Evolutionary conservation across 805 yeast species (phyloP), one percentile per base, ranked within the genome.

Genomic region (Candida maris): DNA sequence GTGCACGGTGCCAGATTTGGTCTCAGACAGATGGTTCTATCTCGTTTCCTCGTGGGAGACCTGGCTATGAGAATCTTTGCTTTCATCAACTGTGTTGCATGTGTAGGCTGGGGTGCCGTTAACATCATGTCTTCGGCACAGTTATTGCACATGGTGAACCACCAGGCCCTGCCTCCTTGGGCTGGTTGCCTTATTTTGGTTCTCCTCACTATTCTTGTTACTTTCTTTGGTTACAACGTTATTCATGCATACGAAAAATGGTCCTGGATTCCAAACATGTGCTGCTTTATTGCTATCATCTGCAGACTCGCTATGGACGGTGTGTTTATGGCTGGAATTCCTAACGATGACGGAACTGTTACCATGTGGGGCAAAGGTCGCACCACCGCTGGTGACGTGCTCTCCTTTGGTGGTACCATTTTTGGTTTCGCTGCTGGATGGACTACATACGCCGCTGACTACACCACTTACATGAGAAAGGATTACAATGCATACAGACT

Each of bases 81-180:
- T 7, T 60, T 81, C 30, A 69, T 89, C 57, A 87, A 88, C 57
- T 74, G 79, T 53, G 61, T 89, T 44, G 89, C 95, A 19, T 85
- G 95, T 73, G 77, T 88, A 38, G 96, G 97, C 51, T 89, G 97
- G 97, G 85, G 93, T 62, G 86, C 95, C 7, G 91, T 87, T 32
- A 89, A 89, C 64, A 85, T 85, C 44, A 84, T 88, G 76, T 83
- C 88, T 20, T 79, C 93, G 23, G 95, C 96, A 17, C 93, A 86
- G 61, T 66, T 88, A 45, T 68, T 88, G 41, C 79, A 81, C 63
- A 77, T 83, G 56, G 81, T 89, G 42, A 86, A 86, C 67, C 66
- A 61, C 43, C 67, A 66, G 26, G 62, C 66, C 34, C 67, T 82
- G 48, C 96, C 97, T 27, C 84, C 91, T 25, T 85, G 95, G 93